These are phyloP conservation scores for Russula earlei DNA, from an alignment of 768 basidiomycete genomes.

Conservation along the genomic window DNA sequence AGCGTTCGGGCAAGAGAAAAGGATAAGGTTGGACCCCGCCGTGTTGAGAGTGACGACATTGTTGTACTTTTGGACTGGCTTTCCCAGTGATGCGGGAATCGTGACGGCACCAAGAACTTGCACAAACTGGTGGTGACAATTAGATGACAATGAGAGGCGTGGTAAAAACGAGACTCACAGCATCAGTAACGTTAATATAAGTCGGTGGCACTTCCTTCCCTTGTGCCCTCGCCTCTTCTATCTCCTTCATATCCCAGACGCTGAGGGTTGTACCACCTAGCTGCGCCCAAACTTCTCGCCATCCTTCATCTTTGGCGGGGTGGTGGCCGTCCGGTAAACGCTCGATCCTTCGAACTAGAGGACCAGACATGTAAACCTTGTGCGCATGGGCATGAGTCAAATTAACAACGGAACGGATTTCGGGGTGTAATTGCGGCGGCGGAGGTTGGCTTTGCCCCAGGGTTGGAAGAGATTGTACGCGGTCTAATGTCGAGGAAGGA, in stretches of 20 bases:
- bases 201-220: constrained; percentile 78
- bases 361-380: constrained; percentile 84
- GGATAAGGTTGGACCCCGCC: constrained; percentile 80
- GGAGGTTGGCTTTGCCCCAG: constrained; percentile 19
- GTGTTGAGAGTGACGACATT: constrained; percentile 90
- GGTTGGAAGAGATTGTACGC: neutral
- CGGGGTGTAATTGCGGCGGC: constrained; percentile 60
- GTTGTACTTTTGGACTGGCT: constrained; percentile 48
- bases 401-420: constrained; percentile 72
- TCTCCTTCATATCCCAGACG: constrained; percentile 85
- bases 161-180: constrained; percentile 42
- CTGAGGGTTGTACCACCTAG: constrained; percentile 83
- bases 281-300: constrained; percentile 85
- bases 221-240: constrained; percentile 73
- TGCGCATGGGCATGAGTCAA: constrained; percentile 68
- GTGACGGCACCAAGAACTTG: constrained; percentile 71
- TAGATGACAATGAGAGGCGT: constrained; percentile 8
- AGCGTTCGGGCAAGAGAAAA: constrained; percentile 78
- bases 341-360: constrained; percentile 67
- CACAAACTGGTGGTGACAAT: constrained; percentile 45
- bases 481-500: neutral
- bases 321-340: constrained; percentile 67
- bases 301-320: constrained; percentile 63
- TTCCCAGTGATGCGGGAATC: constrained; percentile 40
- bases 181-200: constrained; percentile 84